These are phyloP conservation scores for Tetramitus jugosus DNA, from an alignment of 208 protist genomes.

Conservation along the genomic window DNA sequence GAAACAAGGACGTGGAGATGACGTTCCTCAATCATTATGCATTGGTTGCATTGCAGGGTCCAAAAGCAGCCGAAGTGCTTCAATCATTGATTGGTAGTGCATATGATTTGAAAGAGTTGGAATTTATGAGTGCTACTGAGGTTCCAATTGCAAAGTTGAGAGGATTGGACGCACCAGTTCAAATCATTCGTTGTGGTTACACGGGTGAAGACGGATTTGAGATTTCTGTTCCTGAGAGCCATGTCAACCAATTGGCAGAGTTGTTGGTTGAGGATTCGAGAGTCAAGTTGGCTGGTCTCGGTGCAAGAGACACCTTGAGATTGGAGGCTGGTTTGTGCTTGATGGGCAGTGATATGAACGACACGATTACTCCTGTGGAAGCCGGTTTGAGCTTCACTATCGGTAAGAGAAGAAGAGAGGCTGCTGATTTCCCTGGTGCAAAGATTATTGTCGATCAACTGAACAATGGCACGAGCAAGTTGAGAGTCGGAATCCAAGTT, in stretches of 20 bases:
- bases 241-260: conserved; percentile 50
- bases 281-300: conserved; percentile 72
- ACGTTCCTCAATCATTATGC: conserved; percentile 55
- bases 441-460: conserved; percentile 64
- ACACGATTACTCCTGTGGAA: conserved; percentile 80
- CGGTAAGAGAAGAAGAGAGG: conserved; percentile 72
- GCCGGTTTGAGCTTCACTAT: conserved; percentile 88
- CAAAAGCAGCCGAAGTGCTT: conserved; percentile 56
- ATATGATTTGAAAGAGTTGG: background rate
- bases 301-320: conserved; percentile 83
- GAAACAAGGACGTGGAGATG: conserved; percentile 57
- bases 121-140: conserved; percentile 69
- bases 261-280: conserved; percentile 41
- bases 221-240: conserved; percentile 57
- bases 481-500: conserved; percentile 48
- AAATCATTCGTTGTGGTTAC: conserved; percentile 85
- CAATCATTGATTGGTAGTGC: conserved; percentile 27
- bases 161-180: conserved; percentile 42
- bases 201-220: conserved; percentile 98
- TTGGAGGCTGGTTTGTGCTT: conserved; percentile 94
- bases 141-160: conserved; percentile 25
- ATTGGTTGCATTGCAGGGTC: conserved; percentile 85
- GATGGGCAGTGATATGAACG: conserved; percentile 92
- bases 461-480: conserved; percentile 38
- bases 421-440: conserved; percentile 83